Base-by-base conservation (phyloP, 2,329 filamentous ascomycete genomes). In the Emergomyces orientalis region DNA sequence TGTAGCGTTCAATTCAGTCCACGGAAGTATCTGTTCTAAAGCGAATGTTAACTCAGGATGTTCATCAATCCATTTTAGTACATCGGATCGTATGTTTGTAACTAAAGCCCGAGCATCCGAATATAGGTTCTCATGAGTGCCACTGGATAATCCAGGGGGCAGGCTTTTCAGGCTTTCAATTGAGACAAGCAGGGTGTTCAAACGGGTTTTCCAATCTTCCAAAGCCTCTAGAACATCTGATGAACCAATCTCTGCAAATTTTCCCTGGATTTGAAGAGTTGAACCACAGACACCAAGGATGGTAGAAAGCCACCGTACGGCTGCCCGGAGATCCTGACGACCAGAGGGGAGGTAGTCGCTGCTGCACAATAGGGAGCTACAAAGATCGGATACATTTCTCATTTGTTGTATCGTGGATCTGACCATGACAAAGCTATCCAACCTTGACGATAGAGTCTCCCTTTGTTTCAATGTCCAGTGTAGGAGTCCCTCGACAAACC, bases 401-500 rank as follows among this genome's bases (percentile, higher is more conserved):
- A 77, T 72, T 55, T 72, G 71, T 41, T 65, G 64, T 59, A 74
- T 65, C 5, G 68, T 71, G 25, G 65, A 69, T 58, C 69, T 70
- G 47, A 79, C 65, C 6, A 65, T 67, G 27, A 63, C 65, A 32
- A 78, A 49, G 1, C 72, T 69, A 34, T 65, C 69, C 22, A 76
- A 65, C 5, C 71, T 67, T 3, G 73, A 71, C 5, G 72, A 71
- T 58, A 79, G 67, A 17, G 67, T 62, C 51, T 73, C 67, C 66
- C 77, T 73, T 67, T 80, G 77, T 54, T 71, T 74, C 54, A 77
- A 69, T 51, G 74, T 68, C 39, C 76, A 64, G 62, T 87, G 82
- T 37, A 97, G 78, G 64, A 97, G 81, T 32, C 92, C 91, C 73
- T 99, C 94, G n/a, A 97, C 79, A 67, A 90, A 90, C 0, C 91